Base-by-base conservation (phyloP, 164 flowering plant genomes). In the Piper longum region DNA sequence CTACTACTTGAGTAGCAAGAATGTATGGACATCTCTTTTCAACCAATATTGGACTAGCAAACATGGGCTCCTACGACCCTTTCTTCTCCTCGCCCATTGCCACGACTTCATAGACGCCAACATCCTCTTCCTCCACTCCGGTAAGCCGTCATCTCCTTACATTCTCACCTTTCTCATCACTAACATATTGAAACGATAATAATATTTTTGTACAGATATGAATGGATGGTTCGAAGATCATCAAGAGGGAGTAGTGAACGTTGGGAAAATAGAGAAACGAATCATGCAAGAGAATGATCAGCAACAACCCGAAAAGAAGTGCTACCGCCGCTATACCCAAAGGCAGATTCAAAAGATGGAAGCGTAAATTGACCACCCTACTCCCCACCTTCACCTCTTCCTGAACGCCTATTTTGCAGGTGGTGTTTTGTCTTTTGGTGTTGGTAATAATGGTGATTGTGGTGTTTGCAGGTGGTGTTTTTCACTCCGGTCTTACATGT, bases 261-360 rank as follows among this genome's bases (percentile, higher is more conserved):
- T 26, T 0, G 2, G 36, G 36, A 1, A 85, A 40, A 85, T 80
- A 56, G 89, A 69, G 16, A 77, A 88, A 41, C 91, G 81, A 62
- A 70, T 84, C 52, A 14, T 9, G 52, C 52, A 48, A 48, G 6
- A 48, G 2, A 88, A 85, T 39, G 96, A 87, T 43, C 81, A 64
- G 43, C 92, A 87, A 16, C 78, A 72, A 54, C 73, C 74, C 42
- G 59, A 88, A 81, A 88, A 81, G 79, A 93, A 93, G 71, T 91
- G 92, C 9, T 93, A 93, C 67, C 98, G 90, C 66, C 71, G 98
- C 7, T 97, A 93, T 79, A 93, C 92, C 40, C 78, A 85, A 16
- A 83, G 81, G 51, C 97, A 93, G 88, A 93, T 93, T 81, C 97
- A 90, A 75, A 89, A 86, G 68, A 90, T 93, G 98, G 98, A 93